These are phyloP conservation scores for Penicillium sp. DNA, from an alignment of 2,329 filamentous ascomycete species.

Conservation along the genomic window DNA sequence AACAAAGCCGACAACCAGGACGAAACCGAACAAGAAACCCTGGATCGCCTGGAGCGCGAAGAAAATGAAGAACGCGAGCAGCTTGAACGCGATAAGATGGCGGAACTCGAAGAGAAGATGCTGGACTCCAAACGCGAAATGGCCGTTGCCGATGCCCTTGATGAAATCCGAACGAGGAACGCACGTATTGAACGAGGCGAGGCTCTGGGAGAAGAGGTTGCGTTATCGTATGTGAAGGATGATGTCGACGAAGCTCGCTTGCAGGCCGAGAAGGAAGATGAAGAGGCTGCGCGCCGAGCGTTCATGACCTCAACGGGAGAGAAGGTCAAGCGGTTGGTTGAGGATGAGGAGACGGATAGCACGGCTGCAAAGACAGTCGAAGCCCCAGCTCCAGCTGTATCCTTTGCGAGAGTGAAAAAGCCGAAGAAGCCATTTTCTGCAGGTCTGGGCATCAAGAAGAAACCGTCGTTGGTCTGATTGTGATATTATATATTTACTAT, in stretches of 20 bases:
- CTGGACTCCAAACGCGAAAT: slow-evolving; percentile 91
- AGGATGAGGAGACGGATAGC: slow-evolving; percentile 35
- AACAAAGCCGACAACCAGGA: slow-evolving; percentile 54
- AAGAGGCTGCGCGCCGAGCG: slow-evolving; percentile 72
- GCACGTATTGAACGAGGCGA: slow-evolving; percentile 78
- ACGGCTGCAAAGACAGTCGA: slow-evolving; percentile 26
- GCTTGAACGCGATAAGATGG: slow-evolving; percentile 86
- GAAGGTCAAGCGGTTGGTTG: slow-evolving; percentile 50
- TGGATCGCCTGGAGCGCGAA: slow-evolving; percentile 78
- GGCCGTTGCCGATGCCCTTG: slow-evolving; percentile 90
- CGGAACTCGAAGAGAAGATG: slow-evolving; percentile 89
- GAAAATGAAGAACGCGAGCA: slow-evolving; percentile 60
- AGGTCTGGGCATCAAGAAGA: slow-evolving; percentile 83
- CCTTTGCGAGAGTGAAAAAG: slow-evolving; percentile 73
- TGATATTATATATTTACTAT: neutral
- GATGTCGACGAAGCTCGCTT: slow-evolving; percentile 57
- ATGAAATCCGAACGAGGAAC: slow-evolving; percentile 90
- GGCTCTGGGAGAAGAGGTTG: slow-evolving; percentile 57
- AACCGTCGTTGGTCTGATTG: slow-evolving; percentile 31
- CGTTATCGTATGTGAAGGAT: slow-evolving; percentile 54
- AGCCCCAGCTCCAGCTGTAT: slow-evolving; percentile 46
- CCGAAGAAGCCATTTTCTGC: slow-evolving; percentile 80
- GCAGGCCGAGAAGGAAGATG: slow-evolving; percentile 73
- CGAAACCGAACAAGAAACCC: slow-evolving; percentile 81
- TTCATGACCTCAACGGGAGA: slow-evolving; percentile 64